These are phyloP conservation scores for Pseudopyrenochaeta lycopersici DNA, from an alignment of 2,329 filamentous ascomycete genomes.

Conservation along the genomic window DNA sequence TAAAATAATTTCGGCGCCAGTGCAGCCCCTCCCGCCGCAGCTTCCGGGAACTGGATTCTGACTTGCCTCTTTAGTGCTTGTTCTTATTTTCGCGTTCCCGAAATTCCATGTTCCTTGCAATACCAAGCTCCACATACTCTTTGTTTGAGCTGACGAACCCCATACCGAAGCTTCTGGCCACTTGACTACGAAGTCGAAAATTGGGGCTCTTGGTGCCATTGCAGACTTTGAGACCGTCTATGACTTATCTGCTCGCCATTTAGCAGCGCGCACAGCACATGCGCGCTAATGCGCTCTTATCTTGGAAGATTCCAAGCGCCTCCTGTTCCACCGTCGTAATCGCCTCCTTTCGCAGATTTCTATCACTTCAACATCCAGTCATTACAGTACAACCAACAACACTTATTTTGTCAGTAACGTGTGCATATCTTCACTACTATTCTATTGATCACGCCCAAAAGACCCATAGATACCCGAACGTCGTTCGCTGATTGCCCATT, in stretches of 20 bases:
- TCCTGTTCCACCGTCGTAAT: slow-evolving; percentile 12
- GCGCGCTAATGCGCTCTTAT: slow-evolving; percentile 27
- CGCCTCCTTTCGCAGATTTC: neutral
- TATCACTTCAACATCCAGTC: neutral
- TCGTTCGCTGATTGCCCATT: slow-evolving; percentile 22
- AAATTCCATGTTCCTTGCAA: slow-evolving; percentile 29
- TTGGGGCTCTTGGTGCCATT: slow-evolving; percentile 26
- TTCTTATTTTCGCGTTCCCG: slow-evolving; percentile 30
- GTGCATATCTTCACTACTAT: neutral
- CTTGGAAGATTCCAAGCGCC: slow-evolving; percentile 18
- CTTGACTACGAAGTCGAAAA: slow-evolving; percentile 31
- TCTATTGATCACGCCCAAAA: slow-evolving; percentile 12
- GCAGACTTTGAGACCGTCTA: slow-evolving; percentile 22
- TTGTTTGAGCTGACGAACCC: slow-evolving; percentile 36
- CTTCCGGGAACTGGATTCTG: slow-evolving; percentile 23
- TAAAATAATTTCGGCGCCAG: slow-evolving; percentile 27
- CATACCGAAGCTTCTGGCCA: slow-evolving; percentile 45
- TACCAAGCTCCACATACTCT: slow-evolving; percentile 29
- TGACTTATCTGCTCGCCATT: slow-evolving; percentile 14
- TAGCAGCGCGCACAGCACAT: slow-evolving; percentile 19
- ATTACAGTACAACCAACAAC: neutral
- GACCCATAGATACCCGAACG: slow-evolving; percentile 29
- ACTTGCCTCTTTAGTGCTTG: slow-evolving; percentile 22
- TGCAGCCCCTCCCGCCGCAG: slow-evolving; percentile 40
- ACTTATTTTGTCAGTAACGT: neutral